phyloP scores from a whole-genome alignment of 2,329 filamentous ascomycete genomes.

The Claviceps sorghi region DNA sequence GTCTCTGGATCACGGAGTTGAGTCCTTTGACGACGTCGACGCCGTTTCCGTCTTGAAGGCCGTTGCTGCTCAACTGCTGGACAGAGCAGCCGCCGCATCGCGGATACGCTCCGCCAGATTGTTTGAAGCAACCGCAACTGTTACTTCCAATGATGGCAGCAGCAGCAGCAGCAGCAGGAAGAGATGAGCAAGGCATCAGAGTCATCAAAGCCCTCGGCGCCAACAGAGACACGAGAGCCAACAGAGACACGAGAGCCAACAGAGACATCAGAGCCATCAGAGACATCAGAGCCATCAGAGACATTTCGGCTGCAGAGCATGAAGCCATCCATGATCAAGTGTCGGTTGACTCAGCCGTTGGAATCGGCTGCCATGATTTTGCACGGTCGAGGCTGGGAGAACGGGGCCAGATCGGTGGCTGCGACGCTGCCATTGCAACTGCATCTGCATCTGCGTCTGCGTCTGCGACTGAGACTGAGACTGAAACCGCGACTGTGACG shows the following conservation, averaged over 20 bases:
- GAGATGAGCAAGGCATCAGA: not conserved
- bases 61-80: not conserved
- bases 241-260: not conserved
- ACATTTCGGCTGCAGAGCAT: not conserved
- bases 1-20: not conserved
- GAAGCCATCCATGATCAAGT: not conserved
- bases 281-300: not conserved
- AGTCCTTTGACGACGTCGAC: not conserved
- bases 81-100: not conserved
- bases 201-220: not conserved
- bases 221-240: not conserved
- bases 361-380: not conserved
- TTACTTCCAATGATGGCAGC: not conserved
- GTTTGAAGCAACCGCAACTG: not conserved
- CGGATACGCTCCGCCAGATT: not conserved
- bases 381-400: not conserved
- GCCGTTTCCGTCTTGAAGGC: not conserved
- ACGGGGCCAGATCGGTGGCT: not conserved
- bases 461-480: not conserved
- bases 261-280: not conserved
- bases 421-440: not conserved
- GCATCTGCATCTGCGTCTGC: not conserved
- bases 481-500: not conserved
- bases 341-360: not conserved
- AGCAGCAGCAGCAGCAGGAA: not conserved